Base-by-base conservation (phyloP, 2,329 filamentous ascomycete species). In the Graphiopsis chlorocephala region DNA sequence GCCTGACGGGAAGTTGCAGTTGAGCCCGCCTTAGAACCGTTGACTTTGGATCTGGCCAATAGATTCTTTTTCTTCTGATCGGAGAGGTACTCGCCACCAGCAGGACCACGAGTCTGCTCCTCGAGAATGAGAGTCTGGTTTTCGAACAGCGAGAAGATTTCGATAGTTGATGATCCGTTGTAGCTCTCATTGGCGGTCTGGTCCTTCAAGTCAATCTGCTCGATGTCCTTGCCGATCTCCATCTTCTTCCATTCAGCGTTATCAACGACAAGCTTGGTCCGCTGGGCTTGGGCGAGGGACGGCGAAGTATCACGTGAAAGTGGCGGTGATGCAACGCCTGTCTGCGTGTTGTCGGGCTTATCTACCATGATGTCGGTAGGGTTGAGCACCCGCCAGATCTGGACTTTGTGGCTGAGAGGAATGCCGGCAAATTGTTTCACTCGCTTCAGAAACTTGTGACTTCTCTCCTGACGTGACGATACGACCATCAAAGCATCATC, bases 81-180 rank as follows among this genome's bases (percentile, higher is more conserved):
- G 1, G 85, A 86, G 4, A 81, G 75, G 77, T 84, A 88, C 67
- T 87, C 85, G 20, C 83, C 83, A 57, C 82, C 82, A 14, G 72
- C 81, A 47, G 79, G 78, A 14, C 79, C 81, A 14, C 85, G 84
- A 55, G 89, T 82, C 67, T 88, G 84, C 75, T 97, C 92, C 74
- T 98, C 94, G 5, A 98, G 80, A n/a, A 97, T 87, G 58, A 97
- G 83, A 3, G 88, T 86, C 72, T 91, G 87, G 67, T 92, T 88
- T 33, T 87, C 86, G n/a, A 84, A 85, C 25, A 97, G 81, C 1
- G 88, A 88, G 58, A 88, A 84, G 62, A 87, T 80, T 48, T 86
- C 84, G 56, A 97, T 78, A 1, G 85, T 87, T 66, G 86, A 83
- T 25, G 80, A 84, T 15, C 93, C 92, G 69, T 96, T 97, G 77